Evolutionary conservation across 2,329 filamentous ascomycete species (phyloP).

Genomic region (Penicillium corylophilum): DNA sequence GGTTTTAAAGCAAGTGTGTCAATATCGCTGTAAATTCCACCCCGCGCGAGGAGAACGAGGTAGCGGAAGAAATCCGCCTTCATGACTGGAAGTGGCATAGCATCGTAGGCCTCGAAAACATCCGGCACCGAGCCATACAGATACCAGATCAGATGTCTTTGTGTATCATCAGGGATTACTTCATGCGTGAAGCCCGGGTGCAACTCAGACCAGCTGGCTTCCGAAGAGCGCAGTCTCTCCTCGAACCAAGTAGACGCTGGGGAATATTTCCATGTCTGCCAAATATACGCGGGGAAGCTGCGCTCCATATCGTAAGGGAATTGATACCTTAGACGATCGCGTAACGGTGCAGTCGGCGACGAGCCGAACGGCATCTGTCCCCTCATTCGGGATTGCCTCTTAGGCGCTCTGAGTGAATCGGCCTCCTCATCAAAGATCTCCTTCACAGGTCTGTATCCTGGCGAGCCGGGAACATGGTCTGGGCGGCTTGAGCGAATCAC

Average conservation of each 20-base stretch:
- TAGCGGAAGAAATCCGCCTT: constrained; percentile 79
- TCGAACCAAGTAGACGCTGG: constrained; percentile 74
- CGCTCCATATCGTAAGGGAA: constrained; percentile 86
- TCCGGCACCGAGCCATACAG: constrained; percentile 82
- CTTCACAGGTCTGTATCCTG: constrained; percentile 26
- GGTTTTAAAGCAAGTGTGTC: constrained; percentile 84
- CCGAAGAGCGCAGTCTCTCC: constrained; percentile 72
- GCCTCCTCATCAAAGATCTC: constrained; percentile 22
- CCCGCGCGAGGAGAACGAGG: constrained; percentile 71
- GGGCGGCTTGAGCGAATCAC: constrained; percentile 63
- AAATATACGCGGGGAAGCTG: constrained; percentile 96
- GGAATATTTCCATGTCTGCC: constrained; percentile 96
- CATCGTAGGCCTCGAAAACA: constrained; percentile 72
- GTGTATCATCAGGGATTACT: constrained; percentile 89
- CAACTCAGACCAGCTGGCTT: constrained; percentile 83
- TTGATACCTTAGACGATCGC: constrained; percentile 83
- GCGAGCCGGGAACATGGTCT: constrained; percentile 33
- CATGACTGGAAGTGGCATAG: constrained; percentile 70
- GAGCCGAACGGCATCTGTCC: constrained; percentile 58
- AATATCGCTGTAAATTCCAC: constrained; percentile 86
- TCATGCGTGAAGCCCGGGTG: constrained; percentile 95
- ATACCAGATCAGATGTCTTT: constrained; percentile 75
- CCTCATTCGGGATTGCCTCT: constrained; percentile 14
- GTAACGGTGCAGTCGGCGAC: constrained; percentile 68
- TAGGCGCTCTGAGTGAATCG: constrained; percentile 10